Evolutionary conservation across 2,329 filamentous ascomycete genomes (phyloP).

Genomic region (Amauroascus verrucosus): DNA sequence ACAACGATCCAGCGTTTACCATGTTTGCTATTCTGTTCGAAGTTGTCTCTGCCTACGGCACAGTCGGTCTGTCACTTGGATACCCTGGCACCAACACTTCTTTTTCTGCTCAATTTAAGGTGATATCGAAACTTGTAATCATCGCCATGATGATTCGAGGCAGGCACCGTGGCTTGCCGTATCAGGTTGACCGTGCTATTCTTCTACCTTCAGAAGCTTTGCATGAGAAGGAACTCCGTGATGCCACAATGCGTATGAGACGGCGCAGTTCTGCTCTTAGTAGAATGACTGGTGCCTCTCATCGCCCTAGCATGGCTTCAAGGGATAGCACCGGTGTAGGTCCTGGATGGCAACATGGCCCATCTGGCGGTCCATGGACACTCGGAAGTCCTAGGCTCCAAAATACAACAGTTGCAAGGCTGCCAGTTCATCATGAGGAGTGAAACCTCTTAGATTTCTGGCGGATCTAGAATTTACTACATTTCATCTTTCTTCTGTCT

Average conservation of each 20-base stretch:
- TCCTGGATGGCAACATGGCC: conserved; percentile 5
- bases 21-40: conserved; percentile 69
- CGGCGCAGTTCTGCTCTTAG: conserved; percentile 31
- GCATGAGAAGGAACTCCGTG: conserved; percentile 49
- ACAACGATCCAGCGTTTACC: conserved; percentile 52
- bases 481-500: background rate
- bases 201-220: conserved; percentile 56
- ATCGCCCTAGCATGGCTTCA: background rate
- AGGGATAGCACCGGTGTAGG: background rate
- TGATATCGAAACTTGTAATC: conserved; percentile 56
- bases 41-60: conserved; percentile 83
- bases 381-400: background rate
- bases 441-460: background rate
- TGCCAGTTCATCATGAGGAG: conserved; percentile 6
- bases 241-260: conserved; percentile 39
- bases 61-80: conserved; percentile 81
- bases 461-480: background rate
- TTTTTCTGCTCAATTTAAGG: conserved; percentile 70
- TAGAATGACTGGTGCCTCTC: conserved; percentile 5
- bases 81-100: conserved; percentile 66
- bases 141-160: conserved; percentile 58
- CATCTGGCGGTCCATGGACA: background rate
- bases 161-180: conserved; percentile 54
- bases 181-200: conserved; percentile 60
- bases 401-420: background rate